These are phyloP conservation scores for Chaetomium fimeti DNA, from an alignment of 495 filamentous ascomycete genomes.

Conservation along the genomic window DNA sequence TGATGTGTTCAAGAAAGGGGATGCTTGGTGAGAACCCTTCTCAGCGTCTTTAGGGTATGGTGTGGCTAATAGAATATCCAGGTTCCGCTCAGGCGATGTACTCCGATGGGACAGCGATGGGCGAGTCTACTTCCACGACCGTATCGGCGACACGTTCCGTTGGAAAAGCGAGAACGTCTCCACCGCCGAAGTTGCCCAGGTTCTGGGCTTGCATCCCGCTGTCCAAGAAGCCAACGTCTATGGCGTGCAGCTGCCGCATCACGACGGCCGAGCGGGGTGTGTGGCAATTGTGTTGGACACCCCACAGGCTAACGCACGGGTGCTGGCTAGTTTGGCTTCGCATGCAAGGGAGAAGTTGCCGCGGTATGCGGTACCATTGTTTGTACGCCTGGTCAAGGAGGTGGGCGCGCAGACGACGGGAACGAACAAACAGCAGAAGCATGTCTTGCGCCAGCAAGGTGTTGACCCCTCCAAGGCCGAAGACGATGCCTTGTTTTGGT, in stretches of 20 bases:
- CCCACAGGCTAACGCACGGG: conserved; percentile 27
- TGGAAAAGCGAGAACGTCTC: conserved; percentile 95
- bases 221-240: conserved; percentile 86
- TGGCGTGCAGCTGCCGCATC: conserved; percentile 75
- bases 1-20: conserved; percentile 74
- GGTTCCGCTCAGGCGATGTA: conserved; percentile 81
- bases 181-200: conserved; percentile 75
- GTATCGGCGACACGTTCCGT: conserved; percentile 92
- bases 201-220: conserved; percentile 62
- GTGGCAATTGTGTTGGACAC: conserved; percentile 61
- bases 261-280: conserved; percentile 86
- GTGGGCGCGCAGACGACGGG: conserved; percentile 64
- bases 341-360: conserved; percentile 60
- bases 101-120: conserved; percentile 70
- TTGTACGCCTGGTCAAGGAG: conserved; percentile 63
- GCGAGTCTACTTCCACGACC: conserved; percentile 79
- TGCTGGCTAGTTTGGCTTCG: conserved; percentile 57
- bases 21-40: conserved; percentile 55
- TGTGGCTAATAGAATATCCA: not conserved
- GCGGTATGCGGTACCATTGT: conserved; percentile 72
- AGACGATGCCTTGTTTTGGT: conserved; percentile 60
- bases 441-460: conserved; percentile 63
- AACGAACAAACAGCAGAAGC: conserved; percentile 86
- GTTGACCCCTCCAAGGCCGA: conserved; percentile 62
- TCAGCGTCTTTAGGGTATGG: not conserved